Percentiles rank a stretch among this genome's conserved stretches.
phyloP scores from a whole-genome alignment of 2,329 filamentous ascomycete species.

The Fusarium sp. region DNA sequence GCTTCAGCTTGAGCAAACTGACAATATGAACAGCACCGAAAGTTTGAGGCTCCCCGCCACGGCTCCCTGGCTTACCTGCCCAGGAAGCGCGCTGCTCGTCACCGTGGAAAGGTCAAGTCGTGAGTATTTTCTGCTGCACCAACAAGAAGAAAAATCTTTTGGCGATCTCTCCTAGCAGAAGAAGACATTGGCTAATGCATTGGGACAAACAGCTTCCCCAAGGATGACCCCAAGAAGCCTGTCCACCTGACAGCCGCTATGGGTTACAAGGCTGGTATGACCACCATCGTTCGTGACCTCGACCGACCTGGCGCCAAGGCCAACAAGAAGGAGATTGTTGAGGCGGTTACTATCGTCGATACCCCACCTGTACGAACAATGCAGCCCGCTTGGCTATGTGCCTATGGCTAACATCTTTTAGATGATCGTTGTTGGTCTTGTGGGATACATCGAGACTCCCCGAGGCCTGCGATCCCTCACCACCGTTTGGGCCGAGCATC shows the following conservation, averaged over 20 bases:
- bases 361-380: slow-evolving; percentile 95
- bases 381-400: slow-evolving; percentile 82
- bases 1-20: slow-evolving; percentile 43
- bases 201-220: slow-evolving; percentile 82
- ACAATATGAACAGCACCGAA: slow-evolving; percentile 59
- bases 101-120: slow-evolving; percentile 99
- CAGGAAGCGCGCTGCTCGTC: slow-evolving; percentile 91
- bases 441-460: slow-evolving; percentile 99
- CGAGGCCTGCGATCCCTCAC: slow-evolving; percentile 99
- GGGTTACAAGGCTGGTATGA: slow-evolving; percentile 99
- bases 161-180: background rate
- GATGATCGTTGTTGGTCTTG: slow-evolving; percentile 99
- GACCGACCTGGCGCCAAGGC: slow-evolving; percentile 99
- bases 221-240: slow-evolving; percentile 99
- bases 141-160: background rate
- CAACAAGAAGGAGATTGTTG: slow-evolving; percentile 98
- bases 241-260: slow-evolving; percentile 98
- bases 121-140: slow-evolving; percentile 62
- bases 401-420: slow-evolving; percentile 80
- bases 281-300: slow-evolving; percentile 98
- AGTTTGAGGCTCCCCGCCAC: slow-evolving; percentile 90
- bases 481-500: slow-evolving; percentile 99
- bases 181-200: slow-evolving; percentile 45
- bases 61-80: slow-evolving; percentile 90
- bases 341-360: slow-evolving; percentile 89